These are phyloP conservation scores for Geotrichum phurueaensis DNA, from an alignment of 1,139 yeast species.

Conservation along the genomic window DNA sequence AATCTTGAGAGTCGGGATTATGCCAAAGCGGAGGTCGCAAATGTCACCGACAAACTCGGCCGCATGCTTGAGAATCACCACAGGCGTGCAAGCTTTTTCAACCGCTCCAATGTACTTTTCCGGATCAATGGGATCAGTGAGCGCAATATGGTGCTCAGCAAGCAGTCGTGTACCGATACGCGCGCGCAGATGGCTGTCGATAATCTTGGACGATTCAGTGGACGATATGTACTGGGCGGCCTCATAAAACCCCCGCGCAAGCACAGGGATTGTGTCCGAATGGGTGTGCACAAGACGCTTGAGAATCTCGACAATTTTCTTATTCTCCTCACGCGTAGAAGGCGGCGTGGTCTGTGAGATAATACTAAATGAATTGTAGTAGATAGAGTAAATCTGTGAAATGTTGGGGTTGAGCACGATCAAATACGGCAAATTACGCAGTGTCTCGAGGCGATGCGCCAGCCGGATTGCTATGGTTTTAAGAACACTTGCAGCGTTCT, in stretches of 20 bases:
- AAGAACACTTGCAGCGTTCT: slow-evolving; percentile 40
- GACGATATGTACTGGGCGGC: slow-evolving; percentile 50
- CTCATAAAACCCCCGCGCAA: slow-evolving; percentile 80
- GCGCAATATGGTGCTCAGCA: slow-evolving; percentile 74
- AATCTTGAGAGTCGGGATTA: slow-evolving; percentile 46
- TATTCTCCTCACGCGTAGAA: slow-evolving; percentile 49
- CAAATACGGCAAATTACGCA: slow-evolving; percentile 72
- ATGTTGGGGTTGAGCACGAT: slow-evolving; percentile 85
- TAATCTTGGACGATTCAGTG: slow-evolving; percentile 50
- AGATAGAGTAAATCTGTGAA: slow-evolving; percentile 69
- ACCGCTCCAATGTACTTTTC: slow-evolving; percentile 62
- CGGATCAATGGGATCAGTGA: slow-evolving; percentile 44
- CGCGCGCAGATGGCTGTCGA: slow-evolving; percentile 75
- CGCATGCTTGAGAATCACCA: slow-evolving; percentile 54
- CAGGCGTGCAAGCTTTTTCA: slow-evolving; percentile 55
- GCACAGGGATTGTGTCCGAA: slow-evolving; percentile 70
- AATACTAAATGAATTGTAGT: slow-evolving; percentile 63
- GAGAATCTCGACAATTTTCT: slow-evolving; percentile 46
- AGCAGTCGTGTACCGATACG: slow-evolving; percentile 78
- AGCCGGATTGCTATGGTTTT: slow-evolving; percentile 26
- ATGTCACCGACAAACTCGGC: slow-evolving; percentile 76
- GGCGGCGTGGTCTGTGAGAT: slow-evolving; percentile 44
- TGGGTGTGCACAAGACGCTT: slow-evolving; percentile 63
- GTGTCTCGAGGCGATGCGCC: slow-evolving; percentile 60
- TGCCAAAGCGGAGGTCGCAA: slow-evolving; percentile 75